Conservation (phyloP, 1,284 basidiomycete genomes). For the Boletus holoroseus region DNA sequence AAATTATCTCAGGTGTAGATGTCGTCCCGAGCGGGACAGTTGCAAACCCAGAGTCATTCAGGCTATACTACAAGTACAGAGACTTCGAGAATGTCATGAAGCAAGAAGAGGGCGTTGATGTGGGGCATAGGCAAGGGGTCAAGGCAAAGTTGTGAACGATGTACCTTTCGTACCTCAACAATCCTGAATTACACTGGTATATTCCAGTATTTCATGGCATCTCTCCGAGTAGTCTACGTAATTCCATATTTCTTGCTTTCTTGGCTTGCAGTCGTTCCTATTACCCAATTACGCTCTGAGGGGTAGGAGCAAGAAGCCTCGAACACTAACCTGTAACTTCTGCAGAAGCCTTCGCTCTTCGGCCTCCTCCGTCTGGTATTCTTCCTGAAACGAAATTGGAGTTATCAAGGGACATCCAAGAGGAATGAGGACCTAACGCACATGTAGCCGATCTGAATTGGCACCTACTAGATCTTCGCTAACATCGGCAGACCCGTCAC, state of each 20-base stretch:
- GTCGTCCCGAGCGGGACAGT: constrained; percentile 64
- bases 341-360: constrained; percentile 19
- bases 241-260: constrained; percentile 7
- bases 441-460: constrained; percentile 3
- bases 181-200: neutral
- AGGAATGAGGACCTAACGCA: neutral
- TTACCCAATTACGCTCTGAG: neutral
- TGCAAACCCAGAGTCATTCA: constrained; percentile 59
- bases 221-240: constrained; percentile 20
- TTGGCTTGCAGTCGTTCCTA: constrained; percentile 12
- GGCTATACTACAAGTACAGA: constrained; percentile 57
- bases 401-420: neutral
- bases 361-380: constrained; percentile 11
- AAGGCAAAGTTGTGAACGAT: constrained; percentile 19
- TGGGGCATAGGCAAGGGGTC: neutral
- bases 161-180: neutral
- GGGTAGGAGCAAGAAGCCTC: neutral
- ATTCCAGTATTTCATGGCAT: neutral
- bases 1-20: constrained; percentile 59
- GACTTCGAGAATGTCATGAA: constrained; percentile 36
- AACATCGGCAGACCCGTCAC: neutral
- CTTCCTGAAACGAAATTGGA: constrained; percentile 3
- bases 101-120: constrained; percentile 13
- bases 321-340: constrained; percentile 11
- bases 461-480: neutral